Evolutionary conservation across 768 basidiomycete species (phyloP).

Genomic region (Serendipita sp.): DNA sequence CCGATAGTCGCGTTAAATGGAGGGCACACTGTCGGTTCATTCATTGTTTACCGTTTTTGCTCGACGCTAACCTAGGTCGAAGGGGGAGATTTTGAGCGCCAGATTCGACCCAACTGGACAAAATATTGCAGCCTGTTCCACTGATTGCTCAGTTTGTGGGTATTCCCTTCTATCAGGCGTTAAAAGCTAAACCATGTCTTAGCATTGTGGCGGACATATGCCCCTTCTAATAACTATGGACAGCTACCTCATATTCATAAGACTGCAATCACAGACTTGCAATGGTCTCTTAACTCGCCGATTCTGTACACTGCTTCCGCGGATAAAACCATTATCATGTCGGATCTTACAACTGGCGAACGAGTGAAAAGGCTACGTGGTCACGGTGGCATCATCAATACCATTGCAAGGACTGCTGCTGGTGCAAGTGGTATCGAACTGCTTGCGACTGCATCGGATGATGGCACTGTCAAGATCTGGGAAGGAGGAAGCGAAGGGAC

Average conservation of each 20-base stretch:
- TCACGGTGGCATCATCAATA: slow-evolving; percentile 82
- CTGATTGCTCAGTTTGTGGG: slow-evolving; percentile 82
- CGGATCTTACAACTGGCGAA: slow-evolving; percentile 72
- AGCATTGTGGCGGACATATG: slow-evolving; percentile 80
- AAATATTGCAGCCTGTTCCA: slow-evolving; percentile 82
- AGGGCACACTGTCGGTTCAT: slow-evolving; percentile 59
- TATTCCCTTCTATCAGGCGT: slow-evolving; percentile 13
- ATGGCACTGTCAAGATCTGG: slow-evolving; percentile 85
- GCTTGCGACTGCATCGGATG: slow-evolving; percentile 77
- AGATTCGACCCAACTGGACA: slow-evolving; percentile 90
- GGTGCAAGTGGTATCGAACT: slow-evolving; percentile 75
- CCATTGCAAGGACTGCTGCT: slow-evolving; percentile 72
- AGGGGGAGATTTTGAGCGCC: slow-evolving; percentile 82
- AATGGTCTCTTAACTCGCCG: slow-evolving; percentile 67
- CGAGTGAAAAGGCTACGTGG: slow-evolving; percentile 69
- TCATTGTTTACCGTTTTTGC: not conserved
- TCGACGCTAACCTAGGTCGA: slow-evolving; percentile 5
- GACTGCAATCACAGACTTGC: slow-evolving; percentile 81
- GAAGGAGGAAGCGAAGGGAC: slow-evolving; percentile 62
- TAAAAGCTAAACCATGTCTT: not conserved
- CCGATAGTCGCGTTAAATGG: slow-evolving; percentile 86
- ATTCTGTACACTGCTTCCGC: slow-evolving; percentile 71
- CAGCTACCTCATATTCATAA: slow-evolving; percentile 71
- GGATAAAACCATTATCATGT: slow-evolving; percentile 68
- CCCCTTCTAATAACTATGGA: slow-evolving; percentile 87